phyloP scores from a whole-genome alignment of 2,329 filamentous ascomycete genomes.

The Monilinia fructicola region DNA sequence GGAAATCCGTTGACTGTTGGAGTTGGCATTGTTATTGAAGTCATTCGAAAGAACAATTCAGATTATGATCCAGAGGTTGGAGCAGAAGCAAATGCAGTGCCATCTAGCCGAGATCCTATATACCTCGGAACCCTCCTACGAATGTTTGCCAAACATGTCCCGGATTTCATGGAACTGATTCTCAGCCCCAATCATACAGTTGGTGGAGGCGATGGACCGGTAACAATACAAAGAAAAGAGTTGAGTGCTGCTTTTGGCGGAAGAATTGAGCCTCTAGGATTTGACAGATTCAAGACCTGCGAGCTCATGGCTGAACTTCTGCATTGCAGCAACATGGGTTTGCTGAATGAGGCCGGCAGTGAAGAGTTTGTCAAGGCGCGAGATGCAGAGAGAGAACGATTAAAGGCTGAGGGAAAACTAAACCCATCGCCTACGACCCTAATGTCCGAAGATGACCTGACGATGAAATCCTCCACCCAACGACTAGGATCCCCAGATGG shows the following conservation, averaged over 20 bases:
- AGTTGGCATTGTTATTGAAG: conserved; percentile 96
- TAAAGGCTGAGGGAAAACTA: conserved; percentile 76
- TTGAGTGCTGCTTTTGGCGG: conserved; percentile 86
- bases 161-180: conserved; percentile 90
- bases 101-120: conserved; percentile 87
- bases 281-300: conserved; percentile 98
- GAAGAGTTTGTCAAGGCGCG: conserved; percentile 80
- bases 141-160: conserved; percentile 85
- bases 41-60: conserved; percentile 98
- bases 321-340: conserved; percentile 97
- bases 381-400: conserved; percentile 76
- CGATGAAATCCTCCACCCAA: conserved; percentile 56
- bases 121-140: conserved; percentile 89
- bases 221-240: conserved; percentile 67
- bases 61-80: conserved; percentile 95
- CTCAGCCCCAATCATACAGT: conserved; percentile 66
- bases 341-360: conserved; percentile 87
- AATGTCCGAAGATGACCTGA: conserved; percentile 60
- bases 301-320: conserved; percentile 97
- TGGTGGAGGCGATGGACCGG: conserved; percentile 54
- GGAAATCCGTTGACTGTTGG: conserved; percentile 94
- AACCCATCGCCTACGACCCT: conserved; percentile 42
- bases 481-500: conserved; percentile 58
- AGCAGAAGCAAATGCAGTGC: conserved; percentile 73
- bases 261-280: conserved; percentile 89